A percentile compares a stretch with the other conserved stretches of the same genome.
phyloP scores from a whole-genome alignment of 2,329 filamentous ascomycete species.

The Daldinia sp. region DNA sequence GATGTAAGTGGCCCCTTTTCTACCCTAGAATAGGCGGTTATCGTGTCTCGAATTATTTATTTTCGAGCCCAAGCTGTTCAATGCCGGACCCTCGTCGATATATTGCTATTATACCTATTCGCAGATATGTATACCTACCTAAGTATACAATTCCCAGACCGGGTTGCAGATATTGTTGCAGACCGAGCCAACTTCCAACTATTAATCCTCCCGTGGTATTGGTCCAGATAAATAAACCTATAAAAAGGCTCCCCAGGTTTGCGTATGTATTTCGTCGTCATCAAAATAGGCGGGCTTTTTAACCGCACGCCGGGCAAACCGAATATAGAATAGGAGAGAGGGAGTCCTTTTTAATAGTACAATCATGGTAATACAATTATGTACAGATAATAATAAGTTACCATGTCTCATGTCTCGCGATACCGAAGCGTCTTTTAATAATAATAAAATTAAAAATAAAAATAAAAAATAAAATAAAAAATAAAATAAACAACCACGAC shows the following conservation, averaged over 20 bases:
- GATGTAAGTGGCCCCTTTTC: not conserved
- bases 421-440: not conserved
- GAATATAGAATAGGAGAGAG: conserved; percentile 8
- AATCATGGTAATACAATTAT: not conserved
- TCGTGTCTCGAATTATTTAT: not conserved
- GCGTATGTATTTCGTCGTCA: not conserved
- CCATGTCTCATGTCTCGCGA: not conserved
- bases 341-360: too few species aligned
- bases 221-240: not conserved
- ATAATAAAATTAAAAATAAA: too few species aligned
- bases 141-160: not conserved
- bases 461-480: too few species aligned
- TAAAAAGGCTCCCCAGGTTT: not conserved
- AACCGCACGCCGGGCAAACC: not conserved
- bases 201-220: not conserved
- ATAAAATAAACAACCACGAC: too few species aligned
- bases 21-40: not conserved
- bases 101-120: not conserved
- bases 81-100: not conserved
- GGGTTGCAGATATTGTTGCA: not conserved
- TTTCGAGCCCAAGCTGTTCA: not conserved
- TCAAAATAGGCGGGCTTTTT: not conserved
- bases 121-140: not conserved
- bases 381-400: too few species aligned
- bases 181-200: not conserved